These are phyloP conservation scores for Aspergillus nanangensis DNA, from an alignment of 495 filamentous ascomycete species.

Conservation along the genomic window DNA sequence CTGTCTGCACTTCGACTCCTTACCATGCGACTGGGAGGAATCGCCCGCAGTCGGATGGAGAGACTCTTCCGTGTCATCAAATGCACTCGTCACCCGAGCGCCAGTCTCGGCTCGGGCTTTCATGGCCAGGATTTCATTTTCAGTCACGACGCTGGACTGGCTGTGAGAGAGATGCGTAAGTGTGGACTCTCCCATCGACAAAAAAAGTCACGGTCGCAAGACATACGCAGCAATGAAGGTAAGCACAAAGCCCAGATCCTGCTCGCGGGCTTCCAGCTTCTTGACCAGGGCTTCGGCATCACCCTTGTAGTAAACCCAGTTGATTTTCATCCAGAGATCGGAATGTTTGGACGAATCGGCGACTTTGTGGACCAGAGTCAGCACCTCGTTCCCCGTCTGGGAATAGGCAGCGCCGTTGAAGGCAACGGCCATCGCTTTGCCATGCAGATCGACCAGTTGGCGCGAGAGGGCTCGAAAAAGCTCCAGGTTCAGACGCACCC, in stretches of 20 bases:
- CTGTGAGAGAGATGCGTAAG: too few relatives aligned
- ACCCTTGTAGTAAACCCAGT: not conserved
- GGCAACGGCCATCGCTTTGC: not conserved
- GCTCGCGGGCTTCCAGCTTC: not conserved
- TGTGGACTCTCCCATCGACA: too few relatives aligned
- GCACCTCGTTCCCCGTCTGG: not conserved
- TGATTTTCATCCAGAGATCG: slow-evolving; percentile 1
- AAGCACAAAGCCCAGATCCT: not conserved
- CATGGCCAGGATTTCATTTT: not conserved
- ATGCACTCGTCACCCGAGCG: not conserved
- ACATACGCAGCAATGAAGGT: slow-evolving; percentile 1
- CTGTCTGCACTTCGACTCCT: not conserved
- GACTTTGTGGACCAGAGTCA: not conserved
- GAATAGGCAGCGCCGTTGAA: not conserved
- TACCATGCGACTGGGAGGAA: not conserved
- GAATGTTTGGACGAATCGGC: not conserved
- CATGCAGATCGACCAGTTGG: not conserved
- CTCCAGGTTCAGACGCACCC: not conserved
- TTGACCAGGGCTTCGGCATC: not conserved
- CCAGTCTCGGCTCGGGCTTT: not conserved
- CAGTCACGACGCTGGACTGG: not conserved
- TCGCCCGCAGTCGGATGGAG: not conserved
- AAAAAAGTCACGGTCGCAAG: not conserved
- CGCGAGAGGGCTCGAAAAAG: not conserved
- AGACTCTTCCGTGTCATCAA: not conserved